A percentile compares a stretch with the other conserved stretches of the same genome.
Conservation (phyloP, 805 yeast species). For the Ogataea populi-albae region DNA sequence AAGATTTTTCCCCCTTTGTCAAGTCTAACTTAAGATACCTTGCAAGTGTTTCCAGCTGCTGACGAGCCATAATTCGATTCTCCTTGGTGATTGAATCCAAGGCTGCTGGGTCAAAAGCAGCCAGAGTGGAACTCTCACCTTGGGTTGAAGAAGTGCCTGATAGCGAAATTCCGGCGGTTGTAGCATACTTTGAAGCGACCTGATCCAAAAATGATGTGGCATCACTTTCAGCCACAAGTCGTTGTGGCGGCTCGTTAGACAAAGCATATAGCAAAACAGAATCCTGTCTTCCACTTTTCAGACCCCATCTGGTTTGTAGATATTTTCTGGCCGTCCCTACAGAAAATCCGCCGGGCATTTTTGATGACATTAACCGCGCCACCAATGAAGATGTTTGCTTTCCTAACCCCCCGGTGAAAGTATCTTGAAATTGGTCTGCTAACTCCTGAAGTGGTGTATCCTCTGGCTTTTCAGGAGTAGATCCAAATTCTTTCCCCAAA, state of each 20-base stretch:
- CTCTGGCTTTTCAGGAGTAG: slow-evolving; percentile 98
- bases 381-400: slow-evolving; percentile 87
- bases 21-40: slow-evolving; percentile 91
- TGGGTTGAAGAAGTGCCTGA: slow-evolving; percentile 57
- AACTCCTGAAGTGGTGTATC: slow-evolving; percentile 95
- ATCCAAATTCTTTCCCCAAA: slow-evolving; percentile 95
- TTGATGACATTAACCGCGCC: slow-evolving; percentile 89
- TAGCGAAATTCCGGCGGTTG: slow-evolving; percentile 74
- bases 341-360: slow-evolving; percentile 99
- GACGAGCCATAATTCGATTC: slow-evolving; percentile 66
- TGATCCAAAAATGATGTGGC: slow-evolving; percentile 88
- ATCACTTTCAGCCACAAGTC: slow-evolving; percentile 82
- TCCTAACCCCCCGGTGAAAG: slow-evolving; percentile 86
- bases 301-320: slow-evolving; percentile 88
- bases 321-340: slow-evolving; percentile 89
- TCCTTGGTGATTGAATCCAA: slow-evolving; percentile 77
- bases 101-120: slow-evolving; percentile 92
- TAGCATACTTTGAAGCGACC: slow-evolving; percentile 80
- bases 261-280: slow-evolving; percentile 78
- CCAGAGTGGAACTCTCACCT: slow-evolving; percentile 62
- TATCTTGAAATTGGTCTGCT: slow-evolving; percentile 92
- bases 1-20: slow-evolving; percentile 84
- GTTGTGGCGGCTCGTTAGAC: slow-evolving; percentile 85
- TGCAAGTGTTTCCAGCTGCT: slow-evolving; percentile 89
- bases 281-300: slow-evolving; percentile 93